phyloP scores from a whole-genome alignment of 257 asterid species.

The Vinca minor region DNA sequence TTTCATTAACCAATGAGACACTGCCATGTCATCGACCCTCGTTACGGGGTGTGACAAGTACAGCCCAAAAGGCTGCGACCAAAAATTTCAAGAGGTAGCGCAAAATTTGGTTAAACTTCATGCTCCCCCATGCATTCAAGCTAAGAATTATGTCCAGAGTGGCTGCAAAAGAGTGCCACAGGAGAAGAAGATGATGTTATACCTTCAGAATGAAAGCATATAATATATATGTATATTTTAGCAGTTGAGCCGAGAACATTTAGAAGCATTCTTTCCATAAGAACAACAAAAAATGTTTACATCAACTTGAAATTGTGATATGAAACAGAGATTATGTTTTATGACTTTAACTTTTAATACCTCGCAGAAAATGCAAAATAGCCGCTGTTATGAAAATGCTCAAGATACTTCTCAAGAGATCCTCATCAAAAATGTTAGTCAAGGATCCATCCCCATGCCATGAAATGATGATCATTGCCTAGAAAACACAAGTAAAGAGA shows the following conservation, averaged over 20 bases:
- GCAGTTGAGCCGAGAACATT: background rate
- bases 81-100: constrained; percentile 81
- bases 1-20: no score
- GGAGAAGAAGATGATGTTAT: background rate
- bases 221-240: background rate
- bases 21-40: no score
- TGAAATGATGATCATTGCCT: constrained; percentile 95
- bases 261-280: background rate
- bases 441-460: constrained; percentile 71
- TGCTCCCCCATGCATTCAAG: constrained; percentile 82
- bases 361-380: constrained; percentile 70
- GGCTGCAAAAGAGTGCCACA: constrained; percentile 51
- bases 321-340: background rate
- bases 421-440: constrained; percentile 48
- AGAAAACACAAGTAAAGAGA: constrained; percentile 11
- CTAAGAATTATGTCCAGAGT: constrained; percentile 72
- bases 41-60: no score
- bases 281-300: background rate
- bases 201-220: background rate
- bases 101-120: constrained; percentile 62
- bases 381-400: constrained; percentile 98
- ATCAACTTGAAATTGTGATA: background rate
- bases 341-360: constrained; percentile 27
- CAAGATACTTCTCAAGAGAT: constrained; percentile 57
- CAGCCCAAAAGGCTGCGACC: constrained; percentile 83